These are phyloP conservation scores for Arthrocladium fulminans DNA, from an alignment of 2,329 filamentous ascomycete species.

Conservation along the genomic window DNA sequence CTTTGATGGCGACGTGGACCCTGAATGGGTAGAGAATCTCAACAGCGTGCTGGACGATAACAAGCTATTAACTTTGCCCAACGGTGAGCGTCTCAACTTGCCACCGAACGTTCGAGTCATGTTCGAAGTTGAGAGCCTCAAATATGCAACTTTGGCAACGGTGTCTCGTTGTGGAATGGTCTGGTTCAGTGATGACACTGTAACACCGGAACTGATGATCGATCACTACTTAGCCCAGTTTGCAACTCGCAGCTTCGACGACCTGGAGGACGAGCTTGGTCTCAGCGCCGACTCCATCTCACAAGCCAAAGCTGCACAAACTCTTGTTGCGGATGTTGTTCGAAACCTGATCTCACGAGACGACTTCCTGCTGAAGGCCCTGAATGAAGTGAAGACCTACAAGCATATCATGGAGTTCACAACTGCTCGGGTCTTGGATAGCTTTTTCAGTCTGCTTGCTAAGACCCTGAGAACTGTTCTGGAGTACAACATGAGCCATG, in stretches of 20 bases:
- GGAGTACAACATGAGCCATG: slow-evolving; percentile 90
- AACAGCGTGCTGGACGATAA: slow-evolving; percentile 99
- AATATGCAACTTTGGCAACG: slow-evolving; percentile 95
- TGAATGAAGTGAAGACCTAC: slow-evolving; percentile 66
- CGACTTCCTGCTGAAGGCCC: slow-evolving; percentile 67
- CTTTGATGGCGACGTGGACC: slow-evolving; percentile 97
- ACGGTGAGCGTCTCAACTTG: slow-evolving; percentile 92
- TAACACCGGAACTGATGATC: slow-evolving; percentile 87
- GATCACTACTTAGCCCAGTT: slow-evolving; percentile 80
- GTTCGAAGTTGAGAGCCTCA: slow-evolving; percentile 98
- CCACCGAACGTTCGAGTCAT: slow-evolving; percentile 95
- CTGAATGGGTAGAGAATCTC: slow-evolving; percentile 98
- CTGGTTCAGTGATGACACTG: slow-evolving; percentile 98
- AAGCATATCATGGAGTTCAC: slow-evolving; percentile 99
- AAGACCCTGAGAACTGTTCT: slow-evolving; percentile 86
- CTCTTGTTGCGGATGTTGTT: slow-evolving; percentile 69
- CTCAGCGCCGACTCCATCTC: slow-evolving; percentile 65
- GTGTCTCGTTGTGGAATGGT: slow-evolving; percentile 99
- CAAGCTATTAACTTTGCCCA: slow-evolving; percentile 91
- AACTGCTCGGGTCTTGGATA: slow-evolving; percentile 77
- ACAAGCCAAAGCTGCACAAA: slow-evolving; percentile 70
- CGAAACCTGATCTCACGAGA: slow-evolving; percentile 67
- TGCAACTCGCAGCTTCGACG: slow-evolving; percentile 77
- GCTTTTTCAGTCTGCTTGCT: slow-evolving; percentile 89
- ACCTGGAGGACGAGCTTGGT: slow-evolving; percentile 85